Evolutionary conservation across 805 yeast species (phyloP).

Genomic region (Metschnikowia drakensbergensis): DNA sequence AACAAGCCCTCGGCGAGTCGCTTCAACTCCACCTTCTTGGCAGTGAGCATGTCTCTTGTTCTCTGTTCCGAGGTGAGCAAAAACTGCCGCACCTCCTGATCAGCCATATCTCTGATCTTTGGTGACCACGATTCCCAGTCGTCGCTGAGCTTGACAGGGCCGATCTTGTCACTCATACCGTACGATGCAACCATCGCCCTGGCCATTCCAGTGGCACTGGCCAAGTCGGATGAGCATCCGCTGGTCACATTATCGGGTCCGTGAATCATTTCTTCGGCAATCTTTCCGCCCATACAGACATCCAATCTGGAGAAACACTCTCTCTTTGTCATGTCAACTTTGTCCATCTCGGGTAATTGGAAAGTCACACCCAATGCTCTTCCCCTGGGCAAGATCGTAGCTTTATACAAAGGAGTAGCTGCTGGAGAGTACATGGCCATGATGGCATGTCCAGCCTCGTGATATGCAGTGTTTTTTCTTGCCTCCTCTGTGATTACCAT

Average conservation of each 20-base stretch:
- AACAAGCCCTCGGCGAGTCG: slow-evolving; percentile 89
- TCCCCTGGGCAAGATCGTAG: slow-evolving; percentile 95
- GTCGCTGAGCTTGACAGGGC: slow-evolving; percentile 86
- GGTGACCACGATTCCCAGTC: slow-evolving; percentile 96
- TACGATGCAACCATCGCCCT: slow-evolving; percentile 95
- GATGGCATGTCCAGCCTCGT: slow-evolving; percentile 99
- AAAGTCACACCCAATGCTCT: slow-evolving; percentile 94
- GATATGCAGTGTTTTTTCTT: slow-evolving; percentile 91
- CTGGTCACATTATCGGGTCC: slow-evolving; percentile 91
- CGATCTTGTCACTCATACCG: slow-evolving; percentile 93
- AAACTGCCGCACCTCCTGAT: slow-evolving; percentile 78
- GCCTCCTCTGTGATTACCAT: slow-evolving; percentile 97
- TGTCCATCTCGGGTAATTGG: slow-evolving; percentile 97
- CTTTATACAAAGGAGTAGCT: slow-evolving; percentile 93
- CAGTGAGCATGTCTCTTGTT: slow-evolving; percentile 63
- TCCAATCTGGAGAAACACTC: slow-evolving; percentile 91
- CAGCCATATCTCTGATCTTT: slow-evolving; percentile 82
- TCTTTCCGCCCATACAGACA: slow-evolving; percentile 98
- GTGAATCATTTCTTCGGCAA: slow-evolving; percentile 90
- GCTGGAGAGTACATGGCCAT: slow-evolving; percentile 94
- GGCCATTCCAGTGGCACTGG: slow-evolving; percentile 87
- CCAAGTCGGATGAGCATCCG: slow-evolving; percentile 91
- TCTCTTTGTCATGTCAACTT: slow-evolving; percentile 83
- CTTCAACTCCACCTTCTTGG: slow-evolving; percentile 65
- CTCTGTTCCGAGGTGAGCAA: slow-evolving; percentile 75